These are phyloP conservation scores for Aspergillus melleus DNA, from an alignment of 2,329 filamentous ascomycete genomes.

Conservation along the genomic window DNA sequence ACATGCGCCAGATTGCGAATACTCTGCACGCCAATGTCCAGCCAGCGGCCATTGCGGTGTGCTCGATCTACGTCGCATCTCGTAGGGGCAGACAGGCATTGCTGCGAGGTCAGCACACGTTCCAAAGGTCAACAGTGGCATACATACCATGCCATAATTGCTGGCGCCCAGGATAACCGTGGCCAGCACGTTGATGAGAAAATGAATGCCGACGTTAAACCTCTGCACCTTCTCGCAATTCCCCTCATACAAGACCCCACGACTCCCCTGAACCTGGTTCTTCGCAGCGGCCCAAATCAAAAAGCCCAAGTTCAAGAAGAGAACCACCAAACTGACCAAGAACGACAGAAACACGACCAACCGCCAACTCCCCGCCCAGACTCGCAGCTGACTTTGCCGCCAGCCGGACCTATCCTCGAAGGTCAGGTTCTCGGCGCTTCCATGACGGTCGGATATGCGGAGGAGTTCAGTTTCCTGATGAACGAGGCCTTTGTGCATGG, in stretches of 20 bases:
- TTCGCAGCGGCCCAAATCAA: neutral
- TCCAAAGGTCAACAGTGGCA: no score
- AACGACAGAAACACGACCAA: neutral
- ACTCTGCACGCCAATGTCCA: slow-evolving; percentile 33
- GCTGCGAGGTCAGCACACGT: slow-evolving; percentile 13
- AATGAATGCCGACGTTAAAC: slow-evolving; percentile 24
- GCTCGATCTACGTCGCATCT: slow-evolving; percentile 32
- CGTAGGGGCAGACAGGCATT: slow-evolving; percentile 33
- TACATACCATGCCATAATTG: slow-evolving; percentile 34
- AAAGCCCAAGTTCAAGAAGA: neutral
- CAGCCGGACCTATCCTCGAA: neutral
- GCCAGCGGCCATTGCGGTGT: slow-evolving; percentile 28
- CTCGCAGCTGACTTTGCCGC: neutral
- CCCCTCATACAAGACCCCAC: neutral
- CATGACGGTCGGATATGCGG: neutral
- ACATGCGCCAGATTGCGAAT: slow-evolving; percentile 25
- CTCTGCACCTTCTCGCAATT: neutral
- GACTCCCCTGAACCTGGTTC: neutral
- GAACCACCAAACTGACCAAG: neutral
- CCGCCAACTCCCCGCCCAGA: neutral
- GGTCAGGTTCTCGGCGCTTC: neutral
- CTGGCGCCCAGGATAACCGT: slow-evolving; percentile 32
- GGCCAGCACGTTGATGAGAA: slow-evolving; percentile 37
- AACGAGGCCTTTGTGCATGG: neutral
- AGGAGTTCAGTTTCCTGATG: neutral